Percentiles rank a stretch among this genome's conserved stretches.
Evolutionary conservation across 2,329 filamentous ascomycete species (phyloP).

Genomic region (Geosmithia morbida): DNA sequence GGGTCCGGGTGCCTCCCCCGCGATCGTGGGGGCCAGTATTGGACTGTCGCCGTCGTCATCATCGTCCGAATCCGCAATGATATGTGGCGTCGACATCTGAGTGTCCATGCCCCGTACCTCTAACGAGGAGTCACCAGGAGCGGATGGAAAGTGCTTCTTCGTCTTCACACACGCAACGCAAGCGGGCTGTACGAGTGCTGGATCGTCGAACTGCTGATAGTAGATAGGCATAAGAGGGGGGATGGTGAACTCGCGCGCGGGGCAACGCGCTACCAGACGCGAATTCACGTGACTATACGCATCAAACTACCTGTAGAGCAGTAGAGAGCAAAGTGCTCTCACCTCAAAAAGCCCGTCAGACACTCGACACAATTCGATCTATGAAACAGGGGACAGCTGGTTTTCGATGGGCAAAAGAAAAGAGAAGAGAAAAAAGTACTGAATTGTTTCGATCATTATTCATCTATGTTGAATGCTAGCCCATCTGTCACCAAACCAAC

Average conservation of each 20-base stretch:
- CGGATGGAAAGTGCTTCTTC: neutral
- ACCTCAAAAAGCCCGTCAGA: too few species aligned
- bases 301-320: too few species aligned
- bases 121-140: neutral
- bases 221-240: neutral
- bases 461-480: constrained; percentile 25
- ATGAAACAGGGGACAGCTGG: too few species aligned
- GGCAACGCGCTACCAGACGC: neutral
- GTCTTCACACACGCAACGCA: too few species aligned
- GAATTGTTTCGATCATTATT: constrained; percentile 10
- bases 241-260: too few species aligned
- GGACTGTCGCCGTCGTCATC: constrained; percentile 11
- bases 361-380: too few species aligned
- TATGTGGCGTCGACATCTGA: constrained; percentile 7
- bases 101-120: neutral
- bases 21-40: neutral
- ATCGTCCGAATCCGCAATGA: constrained; percentile 26
- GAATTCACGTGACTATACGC: neutral
- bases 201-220: neutral
- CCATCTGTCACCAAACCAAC: constrained; percentile 10
- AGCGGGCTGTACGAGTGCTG: too few species aligned
- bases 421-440: neutral
- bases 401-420: neutral
- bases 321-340: too few species aligned
- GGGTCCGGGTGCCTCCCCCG: constrained; percentile 8